Conservation (phyloP, 225 moss, liverwort and hornwort species). For the Bryum argenteum region DNA sequence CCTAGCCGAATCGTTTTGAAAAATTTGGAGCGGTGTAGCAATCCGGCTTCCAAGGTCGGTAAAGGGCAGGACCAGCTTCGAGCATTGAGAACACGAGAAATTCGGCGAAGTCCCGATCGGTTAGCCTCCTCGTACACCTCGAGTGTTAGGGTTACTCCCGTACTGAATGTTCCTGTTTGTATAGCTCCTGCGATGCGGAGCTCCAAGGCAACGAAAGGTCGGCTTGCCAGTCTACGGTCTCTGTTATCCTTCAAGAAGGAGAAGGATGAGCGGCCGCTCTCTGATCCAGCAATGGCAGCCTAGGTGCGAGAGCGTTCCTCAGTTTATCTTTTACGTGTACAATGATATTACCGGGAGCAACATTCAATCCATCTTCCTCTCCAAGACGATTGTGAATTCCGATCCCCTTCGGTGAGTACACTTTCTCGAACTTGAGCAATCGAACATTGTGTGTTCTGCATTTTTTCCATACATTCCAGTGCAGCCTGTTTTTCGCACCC, state of each 20-base stretch:
- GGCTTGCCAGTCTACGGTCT: conserved; percentile 71
- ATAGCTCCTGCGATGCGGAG: conserved; percentile 84
- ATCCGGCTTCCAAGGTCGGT: conserved; percentile 51
- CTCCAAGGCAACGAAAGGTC: conserved; percentile 76
- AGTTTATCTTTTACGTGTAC: conserved; percentile 18
- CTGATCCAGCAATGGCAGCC: conserved; percentile 51
- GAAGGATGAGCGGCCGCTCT: conserved; percentile 59
- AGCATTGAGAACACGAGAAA: conserved; percentile 86
- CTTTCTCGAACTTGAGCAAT: neutral
- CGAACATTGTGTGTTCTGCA: too few species aligned
- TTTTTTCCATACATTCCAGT: too few species aligned
- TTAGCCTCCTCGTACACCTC: conserved; percentile 68
- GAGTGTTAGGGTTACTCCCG: conserved; percentile 83
- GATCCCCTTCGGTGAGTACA: conserved; percentile 31
- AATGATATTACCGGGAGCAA: conserved; percentile 20
- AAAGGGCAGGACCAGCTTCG: conserved; percentile 79
- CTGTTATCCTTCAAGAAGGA: conserved; percentile 78
- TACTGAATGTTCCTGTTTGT: conserved; percentile 88
- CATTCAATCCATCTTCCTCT: conserved; percentile 12
- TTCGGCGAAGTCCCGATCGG: conserved; percentile 82
- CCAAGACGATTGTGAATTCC: conserved; percentile 4
- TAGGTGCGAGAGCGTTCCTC: conserved; percentile 26
- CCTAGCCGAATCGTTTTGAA: conserved; percentile 69
- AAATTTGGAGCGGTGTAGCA: conserved; percentile 73
- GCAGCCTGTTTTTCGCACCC: too few species aligned